phyloP scores from a whole-genome alignment of 768 basidiomycete species.

The Trametes meyenii region DNA sequence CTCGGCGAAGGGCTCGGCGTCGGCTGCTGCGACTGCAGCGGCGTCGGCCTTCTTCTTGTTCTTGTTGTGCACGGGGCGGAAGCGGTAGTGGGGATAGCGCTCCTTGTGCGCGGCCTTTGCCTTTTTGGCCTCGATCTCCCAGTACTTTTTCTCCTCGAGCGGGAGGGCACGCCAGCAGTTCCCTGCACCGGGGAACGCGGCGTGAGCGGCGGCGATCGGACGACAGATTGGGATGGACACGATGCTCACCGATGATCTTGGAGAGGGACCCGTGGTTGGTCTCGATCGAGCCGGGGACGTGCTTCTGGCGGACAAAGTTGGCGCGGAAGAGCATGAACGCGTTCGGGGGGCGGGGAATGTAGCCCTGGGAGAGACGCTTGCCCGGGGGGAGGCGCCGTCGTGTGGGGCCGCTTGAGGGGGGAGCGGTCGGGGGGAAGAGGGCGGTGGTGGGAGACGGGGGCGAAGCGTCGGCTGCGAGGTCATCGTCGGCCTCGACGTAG shows the following conservation, averaged over 20 bases:
- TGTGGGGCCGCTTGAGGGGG: conserved; percentile 41
- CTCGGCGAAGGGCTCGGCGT: conserved; percentile 4
- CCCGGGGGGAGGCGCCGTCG: conserved; percentile 58
- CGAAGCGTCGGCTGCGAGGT: conserved; percentile 33
- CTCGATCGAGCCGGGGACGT: conserved; percentile 54
- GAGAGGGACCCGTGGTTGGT: conserved; percentile 52
- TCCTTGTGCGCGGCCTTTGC: conserved; percentile 75
- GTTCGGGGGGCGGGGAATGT: conserved; percentile 80
- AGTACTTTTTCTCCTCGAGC: conserved; percentile 67
- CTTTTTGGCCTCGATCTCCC: conserved; percentile 73
- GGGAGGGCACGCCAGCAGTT: conserved; percentile 71
- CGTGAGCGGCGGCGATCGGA: too few species aligned
- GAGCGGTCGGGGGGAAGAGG: conserved; percentile 58
- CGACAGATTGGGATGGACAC: too few species aligned
- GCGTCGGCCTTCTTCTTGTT: conserved; percentile 43
- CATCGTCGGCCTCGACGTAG: conserved; percentile 43
- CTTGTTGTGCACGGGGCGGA: conserved; percentile 49
- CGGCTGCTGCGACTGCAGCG: background rate
- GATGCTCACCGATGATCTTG: conserved; percentile 42
- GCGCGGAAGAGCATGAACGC: conserved; percentile 87
- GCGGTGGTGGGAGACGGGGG: conserved; percentile 38
- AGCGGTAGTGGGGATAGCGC: conserved; percentile 66
- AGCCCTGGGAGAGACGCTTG: conserved; percentile 65
- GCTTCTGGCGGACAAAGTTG: conserved; percentile 53
- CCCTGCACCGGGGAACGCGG: too few species aligned